Conservation (phyloP, 192 early-diverging fungal genomes). For the Backusella luteola region DNA sequence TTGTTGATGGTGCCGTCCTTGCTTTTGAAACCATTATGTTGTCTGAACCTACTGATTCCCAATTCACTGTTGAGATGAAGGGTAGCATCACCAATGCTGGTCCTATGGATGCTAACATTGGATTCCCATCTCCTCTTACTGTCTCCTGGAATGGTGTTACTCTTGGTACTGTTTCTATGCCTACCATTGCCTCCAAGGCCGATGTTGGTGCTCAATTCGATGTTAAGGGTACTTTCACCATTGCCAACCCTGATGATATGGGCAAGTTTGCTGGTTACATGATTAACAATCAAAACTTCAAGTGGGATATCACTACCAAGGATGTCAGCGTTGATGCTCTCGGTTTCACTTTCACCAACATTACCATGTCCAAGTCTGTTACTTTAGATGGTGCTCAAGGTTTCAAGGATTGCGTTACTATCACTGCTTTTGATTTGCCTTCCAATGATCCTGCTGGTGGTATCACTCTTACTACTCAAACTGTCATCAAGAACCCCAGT, state of each 20-base stretch:
- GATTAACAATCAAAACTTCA: slow-evolving; percentile 47
- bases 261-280: slow-evolving; percentile 46
- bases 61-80: slow-evolving; percentile 43
- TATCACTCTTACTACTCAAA: slow-evolving; percentile 60
- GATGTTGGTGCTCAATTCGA: slow-evolving; percentile 49
- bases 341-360: slow-evolving; percentile 45
- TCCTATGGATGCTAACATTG: slow-evolving; percentile 46
- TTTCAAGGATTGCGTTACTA: slow-evolving; percentile 44
- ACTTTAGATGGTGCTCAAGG: slow-evolving; percentile 46
- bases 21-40: slow-evolving; percentile 39
- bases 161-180: slow-evolving; percentile 49
- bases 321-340: slow-evolving; percentile 55
- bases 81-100: slow-evolving; percentile 50
- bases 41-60: slow-evolving; percentile 37
- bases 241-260: slow-evolving; percentile 46
- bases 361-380: slow-evolving; percentile 52
- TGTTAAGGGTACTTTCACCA: slow-evolving; percentile 37
- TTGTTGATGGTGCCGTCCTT: slow-evolving; percentile 42
- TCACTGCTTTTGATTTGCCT: slow-evolving; percentile 52
- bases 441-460: slow-evolving; percentile 56
- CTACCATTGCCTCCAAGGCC: slow-evolving; percentile 39
- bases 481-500: slow-evolving; percentile 60
- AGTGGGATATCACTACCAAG: slow-evolving; percentile 43
- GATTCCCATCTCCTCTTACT: slow-evolving; percentile 39
- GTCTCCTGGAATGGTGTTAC: slow-evolving; percentile 39